phyloP scores from a whole-genome alignment of 2,329 filamentous ascomycete genomes.

The Remersonia thermophila region DNA sequence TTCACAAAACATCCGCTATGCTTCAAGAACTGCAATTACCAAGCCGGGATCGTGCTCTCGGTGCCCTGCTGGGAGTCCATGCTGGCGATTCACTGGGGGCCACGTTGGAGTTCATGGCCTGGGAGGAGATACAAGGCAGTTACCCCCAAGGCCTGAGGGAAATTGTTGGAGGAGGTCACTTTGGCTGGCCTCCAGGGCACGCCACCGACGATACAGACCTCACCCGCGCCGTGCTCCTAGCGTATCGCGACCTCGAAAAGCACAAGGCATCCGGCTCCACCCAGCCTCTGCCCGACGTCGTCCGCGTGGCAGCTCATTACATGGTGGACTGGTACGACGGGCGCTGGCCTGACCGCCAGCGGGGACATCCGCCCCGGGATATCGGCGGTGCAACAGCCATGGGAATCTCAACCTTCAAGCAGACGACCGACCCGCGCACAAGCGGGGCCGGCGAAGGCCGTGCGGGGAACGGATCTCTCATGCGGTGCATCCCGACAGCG shows the following conservation, averaged over 20 bases:
- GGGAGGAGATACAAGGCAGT: conserved; percentile 20
- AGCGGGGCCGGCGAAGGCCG: conserved; percentile 27
- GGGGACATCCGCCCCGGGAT: conserved; percentile 24
- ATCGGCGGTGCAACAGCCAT: conserved; percentile 28
- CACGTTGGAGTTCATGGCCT: conserved; percentile 30
- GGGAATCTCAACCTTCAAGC: conserved; percentile 23
- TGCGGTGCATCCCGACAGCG: conserved; percentile 35
- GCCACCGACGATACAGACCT: conserved; percentile 38
- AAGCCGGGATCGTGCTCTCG: too few relatives aligned
- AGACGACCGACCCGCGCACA: conserved; percentile 18
- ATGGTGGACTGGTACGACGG: conserved; percentile 32
- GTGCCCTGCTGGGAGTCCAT: conserved; percentile 34
- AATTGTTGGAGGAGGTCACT: conserved; percentile 33
- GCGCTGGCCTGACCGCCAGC: conserved; percentile 28
- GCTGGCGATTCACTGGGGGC: conserved; percentile 35
- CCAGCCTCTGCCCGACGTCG: conserved; percentile 18
- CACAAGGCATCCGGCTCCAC: not conserved
- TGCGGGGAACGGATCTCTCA: conserved; percentile 34
- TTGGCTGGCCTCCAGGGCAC: conserved; percentile 30
- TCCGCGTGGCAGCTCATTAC: conserved; percentile 24
- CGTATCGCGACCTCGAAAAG: conserved; percentile 24
- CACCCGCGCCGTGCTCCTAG: conserved; percentile 32
- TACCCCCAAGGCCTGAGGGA: conserved; percentile 28
- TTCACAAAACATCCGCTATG: too few relatives aligned
- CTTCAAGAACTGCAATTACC: too few relatives aligned